Evolutionary conservation across 352 stramenopile genomes (phyloP).

Genomic region (Phytophthora podocarpi): DNA sequence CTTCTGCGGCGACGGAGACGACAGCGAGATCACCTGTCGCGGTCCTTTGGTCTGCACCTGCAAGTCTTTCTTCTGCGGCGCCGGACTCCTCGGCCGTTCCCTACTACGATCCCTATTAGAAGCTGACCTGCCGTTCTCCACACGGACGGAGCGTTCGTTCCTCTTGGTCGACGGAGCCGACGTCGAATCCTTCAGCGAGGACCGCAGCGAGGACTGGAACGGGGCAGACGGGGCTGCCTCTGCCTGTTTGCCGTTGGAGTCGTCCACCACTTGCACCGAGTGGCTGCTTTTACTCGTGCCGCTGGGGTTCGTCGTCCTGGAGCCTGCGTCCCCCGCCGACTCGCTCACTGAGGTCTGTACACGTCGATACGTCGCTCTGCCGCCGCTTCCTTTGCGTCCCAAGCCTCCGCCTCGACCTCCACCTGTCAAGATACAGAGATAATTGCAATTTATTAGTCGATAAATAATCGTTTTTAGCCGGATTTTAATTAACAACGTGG

Average conservation of each 20-base stretch:
- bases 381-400: conserved; percentile 28
- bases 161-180: conserved; percentile 11
- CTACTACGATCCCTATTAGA: conserved; percentile 5
- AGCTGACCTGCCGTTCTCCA: conserved; percentile 7
- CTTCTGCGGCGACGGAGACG: conserved; percentile 40
- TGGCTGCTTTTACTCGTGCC: conserved; percentile 7
- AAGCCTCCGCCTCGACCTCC: conserved; percentile 31
- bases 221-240: conserved; percentile 6
- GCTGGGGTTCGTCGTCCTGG: conserved; percentile 1
- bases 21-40: conserved; percentile 39
- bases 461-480: neutral
- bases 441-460: neutral
- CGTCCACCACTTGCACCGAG: conserved; percentile 33
- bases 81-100: conserved; percentile 10
- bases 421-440: conserved; percentile 28
- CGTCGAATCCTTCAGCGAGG: conserved; percentile 51
- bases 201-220: conserved; percentile 66
- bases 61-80: conserved; percentile 21
- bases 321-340: neutral
- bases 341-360: conserved; percentile 37
- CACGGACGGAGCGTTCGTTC: conserved; percentile 25
- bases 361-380: conserved; percentile 45
- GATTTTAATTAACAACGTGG: no score
- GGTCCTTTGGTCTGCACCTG: conserved; percentile 35
- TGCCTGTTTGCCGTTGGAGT: neutral